Evolutionary conservation across 345 rosid species (phyloP).

Genomic region (Mallotus nudiflorus): DNA sequence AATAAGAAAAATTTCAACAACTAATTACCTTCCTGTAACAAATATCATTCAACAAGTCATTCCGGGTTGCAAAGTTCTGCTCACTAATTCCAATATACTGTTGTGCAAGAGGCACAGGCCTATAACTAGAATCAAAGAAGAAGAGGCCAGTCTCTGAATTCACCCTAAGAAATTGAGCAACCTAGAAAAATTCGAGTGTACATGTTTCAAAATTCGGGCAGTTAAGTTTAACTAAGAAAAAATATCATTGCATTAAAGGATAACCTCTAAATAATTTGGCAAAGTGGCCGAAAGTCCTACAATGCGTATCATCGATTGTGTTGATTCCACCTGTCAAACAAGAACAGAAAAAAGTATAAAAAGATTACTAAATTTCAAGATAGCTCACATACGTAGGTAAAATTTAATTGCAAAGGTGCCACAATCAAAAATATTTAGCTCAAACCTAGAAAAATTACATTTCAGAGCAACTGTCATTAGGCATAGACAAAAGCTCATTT

Average conservation of each 20-base stretch:
- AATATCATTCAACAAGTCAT: conserved; percentile 79
- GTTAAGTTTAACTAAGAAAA: background rate
- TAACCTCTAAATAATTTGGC: conserved; percentile 91
- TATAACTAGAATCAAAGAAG: conserved; percentile 96
- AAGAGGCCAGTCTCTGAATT: conserved; percentile 89
- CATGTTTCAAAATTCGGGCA: background rate
- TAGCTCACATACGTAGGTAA: background rate
- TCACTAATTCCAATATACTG: conserved; percentile 97
- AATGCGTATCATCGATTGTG: conserved; percentile 95
- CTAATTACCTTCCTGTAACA: conserved; percentile 84
- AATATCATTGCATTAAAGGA: conserved; percentile 12
- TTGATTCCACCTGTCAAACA: conserved; percentile 82
- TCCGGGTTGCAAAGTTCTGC: conserved; percentile 82
- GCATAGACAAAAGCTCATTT: background rate
- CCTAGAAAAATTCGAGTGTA: conserved; percentile 43
- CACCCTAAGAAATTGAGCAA: conserved; percentile 95
- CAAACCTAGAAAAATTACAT: background rate
- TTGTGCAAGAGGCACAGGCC: conserved; percentile 97
- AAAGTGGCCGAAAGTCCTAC: conserved; percentile 99
- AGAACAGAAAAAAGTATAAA: conserved; percentile 5
- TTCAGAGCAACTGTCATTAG: background rate
- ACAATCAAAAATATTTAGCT: background rate
- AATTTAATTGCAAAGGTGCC: background rate
- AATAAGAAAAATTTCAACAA: too few species aligned
- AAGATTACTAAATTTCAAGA: conserved; percentile 6